phyloP scores from a whole-genome alignment of 2,329 filamentous ascomycete genomes.

The Sphaerulina vaccinii region DNA sequence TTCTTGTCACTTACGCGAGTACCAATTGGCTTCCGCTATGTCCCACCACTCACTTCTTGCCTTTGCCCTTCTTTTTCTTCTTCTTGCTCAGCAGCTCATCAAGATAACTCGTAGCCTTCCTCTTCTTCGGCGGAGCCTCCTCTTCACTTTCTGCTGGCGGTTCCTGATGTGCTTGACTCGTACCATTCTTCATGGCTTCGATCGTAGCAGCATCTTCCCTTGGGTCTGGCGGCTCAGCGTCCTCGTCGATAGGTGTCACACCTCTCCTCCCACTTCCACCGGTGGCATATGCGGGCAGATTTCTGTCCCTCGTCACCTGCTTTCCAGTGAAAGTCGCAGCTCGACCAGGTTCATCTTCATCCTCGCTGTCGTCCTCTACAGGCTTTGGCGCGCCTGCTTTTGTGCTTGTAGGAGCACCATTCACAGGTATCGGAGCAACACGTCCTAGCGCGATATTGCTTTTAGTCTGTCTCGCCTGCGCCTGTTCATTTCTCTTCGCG shows the following conservation, averaged over 20 bases:
- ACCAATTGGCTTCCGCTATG: too few relatives aligned
- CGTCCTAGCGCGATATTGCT: slow-evolving; percentile 16
- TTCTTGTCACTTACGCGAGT: too few relatives aligned
- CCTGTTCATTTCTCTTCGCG: slow-evolving; percentile 32
- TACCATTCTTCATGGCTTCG: slow-evolving; percentile 8
- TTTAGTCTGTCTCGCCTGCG: slow-evolving; percentile 12
- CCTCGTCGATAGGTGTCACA: slow-evolving; percentile 11
- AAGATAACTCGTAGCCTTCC: slow-evolving; percentile 43
- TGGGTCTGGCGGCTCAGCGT: slow-evolving; percentile 16
- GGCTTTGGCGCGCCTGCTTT: not conserved
- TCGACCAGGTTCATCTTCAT: slow-evolving; percentile 38
- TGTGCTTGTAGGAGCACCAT: not conserved
- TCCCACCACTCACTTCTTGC: too few relatives aligned
- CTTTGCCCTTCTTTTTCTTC: slow-evolving; percentile 41
- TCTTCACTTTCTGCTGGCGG: slow-evolving; percentile 9
- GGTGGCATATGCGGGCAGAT: slow-evolving; percentile 16
- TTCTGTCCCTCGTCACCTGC: slow-evolving; percentile 15
- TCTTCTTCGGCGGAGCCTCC: slow-evolving; percentile 19
- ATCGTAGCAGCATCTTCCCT: slow-evolving; percentile 17
- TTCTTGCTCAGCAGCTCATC: slow-evolving; percentile 58
- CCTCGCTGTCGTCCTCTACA: slow-evolving; percentile 30
- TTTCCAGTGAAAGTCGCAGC: slow-evolving; percentile 27
- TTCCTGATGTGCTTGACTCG: slow-evolving; percentile 1
- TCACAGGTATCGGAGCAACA: slow-evolving; percentile 7
- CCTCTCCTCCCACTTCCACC: not conserved